phyloP scores from a whole-genome alignment of 2,329 filamentous ascomycete genomes.

The Aureobasidium mangrovei region DNA sequence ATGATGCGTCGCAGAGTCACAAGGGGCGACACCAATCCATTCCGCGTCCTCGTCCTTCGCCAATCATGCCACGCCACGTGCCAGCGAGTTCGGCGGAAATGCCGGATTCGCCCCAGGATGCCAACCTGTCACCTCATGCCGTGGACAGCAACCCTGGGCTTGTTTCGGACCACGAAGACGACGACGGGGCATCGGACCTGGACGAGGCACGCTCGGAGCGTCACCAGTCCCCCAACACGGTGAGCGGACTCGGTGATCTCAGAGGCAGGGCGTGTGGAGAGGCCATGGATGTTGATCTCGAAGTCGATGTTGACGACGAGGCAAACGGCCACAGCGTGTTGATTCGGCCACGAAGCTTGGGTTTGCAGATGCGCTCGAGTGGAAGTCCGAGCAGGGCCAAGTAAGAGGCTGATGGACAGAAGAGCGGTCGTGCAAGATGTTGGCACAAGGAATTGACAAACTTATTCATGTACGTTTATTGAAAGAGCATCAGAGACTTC shows the following conservation, averaged over 20 bases:
- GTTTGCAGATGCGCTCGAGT: conserved; percentile 10
- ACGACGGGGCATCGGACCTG: conserved; percentile 32
- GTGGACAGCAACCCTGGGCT: conserved; percentile 42
- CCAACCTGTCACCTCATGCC: conserved; percentile 38
- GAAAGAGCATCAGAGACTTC: neutral
- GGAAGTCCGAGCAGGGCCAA: conserved; percentile 11
- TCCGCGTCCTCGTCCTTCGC: conserved; percentile 25
- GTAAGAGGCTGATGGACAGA: neutral
- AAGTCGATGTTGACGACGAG: conserved; percentile 28
- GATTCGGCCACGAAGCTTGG: conserved; percentile 21
- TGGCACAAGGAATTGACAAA: neutral
- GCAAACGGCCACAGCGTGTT: conserved; percentile 28
- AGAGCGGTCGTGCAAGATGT: neutral
- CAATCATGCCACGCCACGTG: conserved; percentile 20
- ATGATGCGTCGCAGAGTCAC: conserved; percentile 21
- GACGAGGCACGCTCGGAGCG: conserved; percentile 22
- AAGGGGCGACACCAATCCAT: conserved; percentile 23
- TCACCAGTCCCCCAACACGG: conserved; percentile 21
- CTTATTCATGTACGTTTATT: conserved; percentile 9
- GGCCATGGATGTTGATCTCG: conserved; percentile 29
- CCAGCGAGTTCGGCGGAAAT: conserved; percentile 15
- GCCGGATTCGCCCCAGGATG: conserved; percentile 24
- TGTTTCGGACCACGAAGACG: conserved; percentile 43
- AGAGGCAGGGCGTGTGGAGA: conserved; percentile 21
- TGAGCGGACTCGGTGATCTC: conserved; percentile 12